These are phyloP conservation scores for Arthrobotrys entomopaga DNA, from an alignment of 2,329 filamentous ascomycete species.

Conservation along the genomic window DNA sequence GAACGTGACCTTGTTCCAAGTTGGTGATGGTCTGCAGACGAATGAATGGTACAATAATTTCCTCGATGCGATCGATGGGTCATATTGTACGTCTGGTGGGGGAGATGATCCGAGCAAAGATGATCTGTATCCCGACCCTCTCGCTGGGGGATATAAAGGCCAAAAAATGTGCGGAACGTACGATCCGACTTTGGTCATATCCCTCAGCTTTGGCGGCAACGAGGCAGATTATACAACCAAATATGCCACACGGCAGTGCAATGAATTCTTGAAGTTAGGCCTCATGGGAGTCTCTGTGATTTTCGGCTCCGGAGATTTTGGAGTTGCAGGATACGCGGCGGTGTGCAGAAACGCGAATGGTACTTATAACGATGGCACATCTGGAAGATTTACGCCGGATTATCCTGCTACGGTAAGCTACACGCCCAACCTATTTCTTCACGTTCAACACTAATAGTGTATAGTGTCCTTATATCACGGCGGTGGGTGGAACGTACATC, in stretches of 20 bases:
- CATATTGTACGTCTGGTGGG: constrained; percentile 64
- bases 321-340: constrained; percentile 69
- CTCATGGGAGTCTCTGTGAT: constrained; percentile 73
- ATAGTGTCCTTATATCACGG: constrained; percentile 74
- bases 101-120: constrained; percentile 62
- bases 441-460: constrained; percentile 1
- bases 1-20: constrained; percentile 66
- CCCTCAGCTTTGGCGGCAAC: constrained; percentile 73
- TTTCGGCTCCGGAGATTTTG: constrained; percentile 70
- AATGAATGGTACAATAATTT: constrained; percentile 74
- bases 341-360: constrained; percentile 58
- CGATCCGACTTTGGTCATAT: constrained; percentile 38
- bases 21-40: constrained; percentile 67
- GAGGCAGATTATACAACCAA: constrained; percentile 72
- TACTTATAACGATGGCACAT: constrained; percentile 39
- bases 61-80: constrained; percentile 69
- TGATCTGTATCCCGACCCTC: constrained; percentile 64
- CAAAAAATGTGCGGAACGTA: constrained; percentile 61
- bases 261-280: constrained; percentile 72
- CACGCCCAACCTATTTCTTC: constrained; percentile 68
- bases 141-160: constrained; percentile 71
- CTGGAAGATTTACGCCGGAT: constrained; percentile 46
- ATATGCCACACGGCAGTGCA: constrained; percentile 72
- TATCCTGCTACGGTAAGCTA: constrained; percentile 67
- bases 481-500: constrained; percentile 69